Evolutionary conservation across 768 basidiomycete species (phyloP), one percentile per base, ranked within the genome.

Genomic region (Goffeauzyma gilvescens): DNA sequence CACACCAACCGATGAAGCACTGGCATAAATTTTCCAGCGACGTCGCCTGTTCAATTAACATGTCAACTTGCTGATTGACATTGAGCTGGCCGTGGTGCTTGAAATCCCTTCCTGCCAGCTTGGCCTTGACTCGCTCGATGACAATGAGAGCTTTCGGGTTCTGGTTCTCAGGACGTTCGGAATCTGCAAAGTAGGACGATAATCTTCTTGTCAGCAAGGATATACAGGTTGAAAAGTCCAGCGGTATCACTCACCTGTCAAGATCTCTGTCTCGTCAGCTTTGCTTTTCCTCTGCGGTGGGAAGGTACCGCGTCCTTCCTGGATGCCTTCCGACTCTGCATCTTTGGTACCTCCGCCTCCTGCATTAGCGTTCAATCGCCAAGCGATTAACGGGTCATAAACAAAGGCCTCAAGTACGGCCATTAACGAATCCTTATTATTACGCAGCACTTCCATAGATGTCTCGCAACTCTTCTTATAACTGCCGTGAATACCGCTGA

Each of bases 361-460:
- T 5, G 79, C 74, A 55, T 82, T 57, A 17, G 48, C 81, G 71
- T 84, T 80, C 49, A 93, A 68, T 53, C 87, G 75, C 87, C 89
- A 98, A 56, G 86, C 90, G 69, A 96, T 89, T 44, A 98, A 67
- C 10, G 93, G 93, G 58, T 98, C 93, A 55, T 96, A 95, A 7
- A 96, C 89, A 59, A 98, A 96, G 6, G 93, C 90, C 62, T 98
- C 93, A 22, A 98, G 70, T 15, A 98, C 90, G 5, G 93, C 93
- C 83, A 96, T 86, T 46, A 98, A 69, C n/a, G 87, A 93, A 62
- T 98, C 93, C 65, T 87, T 87, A 67, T 98, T 96, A 45, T 82
- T 84, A 23, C 93, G 79, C 43, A 96, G 67, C 5, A 98, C 93
- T 42, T 75, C 73, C 90, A 98, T 96, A n/a, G 85, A 83, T 45